These are phyloP conservation scores for Tetrahymena elliotti DNA, from an alignment of 73 alveolate genomes.

Conservation along the genomic window DNA sequence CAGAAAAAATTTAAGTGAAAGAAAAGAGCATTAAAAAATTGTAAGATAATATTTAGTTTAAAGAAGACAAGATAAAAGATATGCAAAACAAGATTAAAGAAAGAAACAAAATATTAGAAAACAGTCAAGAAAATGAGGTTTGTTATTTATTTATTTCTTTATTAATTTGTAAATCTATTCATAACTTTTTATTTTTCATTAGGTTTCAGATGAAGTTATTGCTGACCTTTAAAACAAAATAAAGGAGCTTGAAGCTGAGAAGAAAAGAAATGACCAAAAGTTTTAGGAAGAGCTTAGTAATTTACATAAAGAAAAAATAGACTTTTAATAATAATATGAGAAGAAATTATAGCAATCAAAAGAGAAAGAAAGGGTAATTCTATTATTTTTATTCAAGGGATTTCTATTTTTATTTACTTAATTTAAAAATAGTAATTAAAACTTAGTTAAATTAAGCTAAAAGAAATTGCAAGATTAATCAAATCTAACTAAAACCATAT, in stretches of 20 bases:
- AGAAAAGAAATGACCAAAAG: neutral
- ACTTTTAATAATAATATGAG: neutral
- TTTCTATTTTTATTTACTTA: neutral
- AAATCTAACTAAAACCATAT: neutral
- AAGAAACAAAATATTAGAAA: neutral
- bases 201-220: neutral
- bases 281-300: neutral
- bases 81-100: neutral
- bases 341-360: neutral
- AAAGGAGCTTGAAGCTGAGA: neutral
- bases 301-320: neutral
- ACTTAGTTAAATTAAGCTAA: neutral
- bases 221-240: neutral
- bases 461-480: neutral
- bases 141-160: neutral
- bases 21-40: neutral
- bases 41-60: neutral
- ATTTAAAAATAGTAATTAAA: neutral
- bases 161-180: neutral
- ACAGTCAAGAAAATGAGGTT: neutral
- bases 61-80: neutral
- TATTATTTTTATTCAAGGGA: neutral
- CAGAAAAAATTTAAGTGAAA: neutral
- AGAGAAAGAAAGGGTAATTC: neutral
- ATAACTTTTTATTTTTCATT: neutral